Percentiles rank a stretch among this genome's conserved stretches.
These are phyloP conservation scores for Marsdenia floribunda DNA, from an alignment of 257 asterid genomes.

Conservation along the genomic window DNA sequence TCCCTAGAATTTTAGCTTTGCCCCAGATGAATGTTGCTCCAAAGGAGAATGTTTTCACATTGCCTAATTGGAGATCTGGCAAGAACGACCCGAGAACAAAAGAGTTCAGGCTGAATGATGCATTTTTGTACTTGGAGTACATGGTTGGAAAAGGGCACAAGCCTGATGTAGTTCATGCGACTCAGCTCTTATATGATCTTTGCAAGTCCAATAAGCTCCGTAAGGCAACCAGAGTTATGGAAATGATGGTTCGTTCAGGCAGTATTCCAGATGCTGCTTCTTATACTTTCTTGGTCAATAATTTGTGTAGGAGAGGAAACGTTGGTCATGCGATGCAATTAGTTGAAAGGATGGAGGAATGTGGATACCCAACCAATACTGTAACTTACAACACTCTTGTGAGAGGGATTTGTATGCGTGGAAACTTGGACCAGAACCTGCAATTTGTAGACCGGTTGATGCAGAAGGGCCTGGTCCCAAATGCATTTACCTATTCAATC, in stretches of 20 bases:
- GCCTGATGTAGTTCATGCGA: conserved; percentile 61
- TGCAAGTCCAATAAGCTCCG: conserved; percentile 59
- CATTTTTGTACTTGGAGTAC: conserved; percentile 64
- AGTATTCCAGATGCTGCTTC: conserved; percentile 63
- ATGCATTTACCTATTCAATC: conserved; percentile 77
- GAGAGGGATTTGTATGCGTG: conserved; percentile 77
- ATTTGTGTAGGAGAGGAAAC: conserved; percentile 70
- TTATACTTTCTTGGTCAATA: conserved; percentile 64
- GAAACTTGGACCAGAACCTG: conserved; percentile 56
- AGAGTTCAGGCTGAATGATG: conserved; percentile 59
- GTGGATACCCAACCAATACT: conserved; percentile 61
- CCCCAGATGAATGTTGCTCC: conserved; percentile 36
- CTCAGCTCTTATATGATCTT: conserved; percentile 75
- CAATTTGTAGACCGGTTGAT: conserved; percentile 62
- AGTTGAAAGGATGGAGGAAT: conserved; percentile 79
- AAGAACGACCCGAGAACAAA: conserved; percentile 49
- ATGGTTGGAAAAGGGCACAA: conserved; percentile 71
- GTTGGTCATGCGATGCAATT: conserved; percentile 94
- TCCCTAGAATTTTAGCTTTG: conserved; percentile 40
- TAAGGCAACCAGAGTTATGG: conserved; percentile 83
- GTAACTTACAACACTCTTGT: conserved; percentile 67
- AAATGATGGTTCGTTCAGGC: conserved; percentile 69
- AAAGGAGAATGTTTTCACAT: conserved; percentile 41
- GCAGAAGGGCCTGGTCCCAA: conserved; percentile 73
- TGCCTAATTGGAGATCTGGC: conserved; percentile 82